These are phyloP conservation scores for Pholiota molesta DNA, from an alignment of 768 basidiomycete species.

Conservation along the genomic window DNA sequence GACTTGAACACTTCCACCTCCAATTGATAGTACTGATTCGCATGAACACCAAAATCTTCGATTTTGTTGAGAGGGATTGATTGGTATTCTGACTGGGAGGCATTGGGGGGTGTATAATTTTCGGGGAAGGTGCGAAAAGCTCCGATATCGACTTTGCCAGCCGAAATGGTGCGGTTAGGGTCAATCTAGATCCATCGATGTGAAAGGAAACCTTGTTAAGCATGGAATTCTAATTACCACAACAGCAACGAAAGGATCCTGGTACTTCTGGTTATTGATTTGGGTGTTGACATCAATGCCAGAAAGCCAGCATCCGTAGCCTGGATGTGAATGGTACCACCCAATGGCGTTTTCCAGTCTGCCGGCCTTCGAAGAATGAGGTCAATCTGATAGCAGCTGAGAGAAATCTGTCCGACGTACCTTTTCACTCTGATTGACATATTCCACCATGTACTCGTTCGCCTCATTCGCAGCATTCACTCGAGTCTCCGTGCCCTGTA, in stretches of 20 bases:
- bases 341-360: constrained; percentile 87
- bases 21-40: constrained; percentile 92
- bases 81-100: constrained; percentile 83
- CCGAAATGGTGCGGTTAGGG: constrained; percentile 97
- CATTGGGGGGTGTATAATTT: constrained; percentile 83
- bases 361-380: constrained; percentile 57
- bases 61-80: constrained; percentile 97
- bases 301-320: constrained; percentile 98
- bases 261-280: constrained; percentile 90
- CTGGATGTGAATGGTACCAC: constrained; percentile 99
- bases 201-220: neutral
- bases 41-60: constrained; percentile 99
- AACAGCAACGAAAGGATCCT: constrained; percentile 96
- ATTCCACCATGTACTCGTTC: constrained; percentile 98
- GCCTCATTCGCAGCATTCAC: constrained; percentile 96
- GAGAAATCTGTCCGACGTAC: constrained; percentile 39
- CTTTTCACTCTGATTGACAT: constrained; percentile 78
- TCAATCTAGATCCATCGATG: constrained; percentile 66
- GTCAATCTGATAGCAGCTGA: constrained; percentile 2
- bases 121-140: constrained; percentile 98
- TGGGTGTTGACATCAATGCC: constrained; percentile 99
- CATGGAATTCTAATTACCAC: constrained; percentile 60
- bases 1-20: constrained; percentile 97
- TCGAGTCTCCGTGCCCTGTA: constrained; percentile 97
- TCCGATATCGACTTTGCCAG: constrained; percentile 98